These are phyloP conservation scores for Cenchrus fungigraminus DNA, from an alignment of 176 grass and related monocot genomes.

Conservation along the genomic window DNA sequence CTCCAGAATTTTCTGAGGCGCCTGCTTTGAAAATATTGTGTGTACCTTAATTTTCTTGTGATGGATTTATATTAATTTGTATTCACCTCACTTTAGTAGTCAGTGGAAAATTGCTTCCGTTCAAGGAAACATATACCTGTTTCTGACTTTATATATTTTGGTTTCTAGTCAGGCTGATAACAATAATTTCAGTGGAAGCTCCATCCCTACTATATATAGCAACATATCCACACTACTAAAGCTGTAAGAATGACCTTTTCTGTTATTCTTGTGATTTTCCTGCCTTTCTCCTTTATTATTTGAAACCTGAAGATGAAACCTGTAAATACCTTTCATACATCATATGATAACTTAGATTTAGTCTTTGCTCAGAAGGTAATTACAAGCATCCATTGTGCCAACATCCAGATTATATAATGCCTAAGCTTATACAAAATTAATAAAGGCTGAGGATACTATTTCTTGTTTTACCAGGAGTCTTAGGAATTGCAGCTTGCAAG, in stretches of 20 bases:
- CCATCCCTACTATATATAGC: constrained; percentile 71
- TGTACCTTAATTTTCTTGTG: constrained; percentile 6
- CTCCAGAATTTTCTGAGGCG: constrained; percentile 61
- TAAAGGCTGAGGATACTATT: constrained; percentile 35
- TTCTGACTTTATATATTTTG: constrained; percentile 45
- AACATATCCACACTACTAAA: constrained; percentile 79
- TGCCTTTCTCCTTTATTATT: background rate
- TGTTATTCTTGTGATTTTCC: constrained; percentile 31
- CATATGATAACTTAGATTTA: constrained; percentile 19
- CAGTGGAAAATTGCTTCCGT: constrained; percentile 27
- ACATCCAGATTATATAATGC: background rate
- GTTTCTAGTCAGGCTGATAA: constrained; percentile 91
- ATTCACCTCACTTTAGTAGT: constrained; percentile 34
- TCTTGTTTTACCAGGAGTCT: constrained; percentile 79
- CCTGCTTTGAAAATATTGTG: constrained; percentile 82
- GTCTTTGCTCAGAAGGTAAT: background rate
- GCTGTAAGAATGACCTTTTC: constrained; percentile 63
- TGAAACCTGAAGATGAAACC: background rate
- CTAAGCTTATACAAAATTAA: background rate
- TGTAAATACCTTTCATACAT: constrained; percentile 17
- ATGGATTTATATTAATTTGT: constrained; percentile 44
- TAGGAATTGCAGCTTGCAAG: constrained; percentile 93
- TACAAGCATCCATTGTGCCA: background rate
- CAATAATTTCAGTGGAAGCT: constrained; percentile 90
- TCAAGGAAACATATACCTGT: constrained; percentile 3